A percentile compares a stretch with the other conserved stretches of the same genome.
Evolutionary conservation across 73 alveolate species (phyloP).

Genomic region (Stentor roeselii): DNA sequence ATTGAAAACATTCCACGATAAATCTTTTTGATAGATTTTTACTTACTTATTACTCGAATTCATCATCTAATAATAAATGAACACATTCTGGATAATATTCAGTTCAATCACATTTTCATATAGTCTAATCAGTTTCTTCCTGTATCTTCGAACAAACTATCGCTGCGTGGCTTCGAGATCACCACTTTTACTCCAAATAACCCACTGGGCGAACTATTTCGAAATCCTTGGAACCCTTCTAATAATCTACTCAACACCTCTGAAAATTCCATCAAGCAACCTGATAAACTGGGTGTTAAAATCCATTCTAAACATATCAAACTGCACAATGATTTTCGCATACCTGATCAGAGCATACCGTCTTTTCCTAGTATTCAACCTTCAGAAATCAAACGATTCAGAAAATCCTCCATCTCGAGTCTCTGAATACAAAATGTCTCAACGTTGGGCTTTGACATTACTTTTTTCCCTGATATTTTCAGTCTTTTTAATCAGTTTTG

Average conservation of each 20-base stretch:
- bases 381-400: no score
- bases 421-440: not conserved
- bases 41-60: no score
- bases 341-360: not conserved
- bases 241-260: not conserved
- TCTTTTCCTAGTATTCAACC: not conserved
- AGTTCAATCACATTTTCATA: not conserved
- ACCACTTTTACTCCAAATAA: not conserved
- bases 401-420: not conserved
- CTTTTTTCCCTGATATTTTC: not conserved
- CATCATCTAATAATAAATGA: no score
- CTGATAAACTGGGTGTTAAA: not conserved
- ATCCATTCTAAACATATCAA: not conserved
- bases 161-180: not conserved
- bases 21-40: no score
- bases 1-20: no score
- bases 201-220: conserved; percentile 13
- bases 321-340: not conserved
- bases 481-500: not conserved
- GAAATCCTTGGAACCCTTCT: not conserved
- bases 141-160: not conserved
- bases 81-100: not conserved
- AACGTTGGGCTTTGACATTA: not conserved
- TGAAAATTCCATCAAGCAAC: not conserved
- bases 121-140: not conserved